Evolutionary conservation across 371 early-diverging fungal species (phyloP).

Genomic region (Mortierella sp.): DNA sequence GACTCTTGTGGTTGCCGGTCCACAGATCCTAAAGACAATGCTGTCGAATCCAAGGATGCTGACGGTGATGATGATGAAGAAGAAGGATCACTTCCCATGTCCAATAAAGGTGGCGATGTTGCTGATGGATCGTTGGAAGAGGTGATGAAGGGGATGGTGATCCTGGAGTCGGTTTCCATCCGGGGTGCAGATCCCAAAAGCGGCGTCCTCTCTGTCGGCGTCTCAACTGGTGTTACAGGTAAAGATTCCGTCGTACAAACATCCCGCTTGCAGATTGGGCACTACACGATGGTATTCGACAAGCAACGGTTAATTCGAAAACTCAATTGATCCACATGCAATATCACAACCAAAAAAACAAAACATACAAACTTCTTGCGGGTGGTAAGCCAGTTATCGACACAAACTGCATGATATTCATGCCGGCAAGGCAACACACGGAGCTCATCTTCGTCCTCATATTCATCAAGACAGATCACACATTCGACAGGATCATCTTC

Average conservation of each 20-base stretch:
- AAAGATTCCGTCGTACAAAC: conserved; percentile 57
- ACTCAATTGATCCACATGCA: neutral
- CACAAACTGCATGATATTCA: conserved; percentile 92
- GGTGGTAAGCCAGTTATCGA: conserved; percentile 89
- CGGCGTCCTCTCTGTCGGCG: conserved; percentile 60
- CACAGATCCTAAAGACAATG: neutral
- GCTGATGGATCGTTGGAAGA: neutral
- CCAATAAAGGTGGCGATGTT: neutral
- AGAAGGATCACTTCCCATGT: neutral
- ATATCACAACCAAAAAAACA: neutral
- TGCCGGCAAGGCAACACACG: conserved; percentile 92
- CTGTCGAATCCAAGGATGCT: neutral
- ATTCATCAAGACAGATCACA: conserved; percentile 95
- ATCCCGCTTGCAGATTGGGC: conserved; percentile 86
- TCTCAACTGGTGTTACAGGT: neutral
- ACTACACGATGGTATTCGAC: conserved; percentile 58
- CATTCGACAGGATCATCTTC: conserved; percentile 85
- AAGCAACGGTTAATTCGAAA: neutral
- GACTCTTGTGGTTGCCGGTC: neutral
- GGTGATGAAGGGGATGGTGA: neutral
- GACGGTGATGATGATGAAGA: neutral
- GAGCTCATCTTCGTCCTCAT: conserved; percentile 81
- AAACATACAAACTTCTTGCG: conserved; percentile 82
- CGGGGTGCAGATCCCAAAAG: conserved; percentile 30
- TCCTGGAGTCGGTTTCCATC: neutral